Percentiles rank a stretch among this genome's conserved stretches.
phyloP scores from a whole-genome alignment of 176 grass and related monocot genomes.

The Musa schizocarpa region DNA sequence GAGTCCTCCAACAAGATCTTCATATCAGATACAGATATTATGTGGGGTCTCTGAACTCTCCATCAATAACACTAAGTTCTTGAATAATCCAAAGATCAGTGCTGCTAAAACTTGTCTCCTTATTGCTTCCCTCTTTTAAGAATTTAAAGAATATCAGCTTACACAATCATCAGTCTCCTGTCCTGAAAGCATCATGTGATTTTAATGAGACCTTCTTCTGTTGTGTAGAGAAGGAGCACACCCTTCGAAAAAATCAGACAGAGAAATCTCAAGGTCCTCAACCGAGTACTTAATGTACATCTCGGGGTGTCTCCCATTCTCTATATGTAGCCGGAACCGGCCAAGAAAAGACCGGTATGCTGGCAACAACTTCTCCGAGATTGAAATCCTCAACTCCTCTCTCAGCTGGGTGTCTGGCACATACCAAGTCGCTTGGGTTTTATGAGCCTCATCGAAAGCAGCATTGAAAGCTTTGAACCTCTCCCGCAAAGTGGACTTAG shows the following conservation, averaged over 20 bases:
- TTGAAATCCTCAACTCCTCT: conserved; percentile 87
- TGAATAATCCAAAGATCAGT: neutral
- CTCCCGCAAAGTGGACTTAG: conserved; percentile 64
- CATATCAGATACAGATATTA: conserved; percentile 5
- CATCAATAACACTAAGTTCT: neutral
- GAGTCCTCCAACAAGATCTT: neutral
- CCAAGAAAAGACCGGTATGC: conserved; percentile 89
- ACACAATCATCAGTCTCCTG: conserved; percentile 1
- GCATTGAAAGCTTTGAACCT: conserved; percentile 90
- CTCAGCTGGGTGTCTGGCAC: conserved; percentile 74
- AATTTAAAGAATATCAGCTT: conserved; percentile 9
- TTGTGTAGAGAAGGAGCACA: conserved; percentile 4
- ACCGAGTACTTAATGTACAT: conserved; percentile 88
- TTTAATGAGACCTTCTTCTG: conserved; percentile 14
- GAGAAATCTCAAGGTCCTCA: conserved; percentile 27
- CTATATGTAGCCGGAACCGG: conserved; percentile 81
- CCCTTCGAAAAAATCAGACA: conserved; percentile 16
- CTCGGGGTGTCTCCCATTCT: conserved; percentile 72
- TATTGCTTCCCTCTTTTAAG: neutral
- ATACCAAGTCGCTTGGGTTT: conserved; percentile 55
- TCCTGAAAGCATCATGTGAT: neutral
- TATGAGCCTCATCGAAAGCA: conserved; percentile 69
- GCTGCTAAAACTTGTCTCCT: neutral
- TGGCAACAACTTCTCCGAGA: conserved; percentile 72
- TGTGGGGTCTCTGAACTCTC: neutral